These are phyloP conservation scores for Cardamine chenopodiifolia DNA, from an alignment of 345 rosid species.

Conservation along the genomic window DNA sequence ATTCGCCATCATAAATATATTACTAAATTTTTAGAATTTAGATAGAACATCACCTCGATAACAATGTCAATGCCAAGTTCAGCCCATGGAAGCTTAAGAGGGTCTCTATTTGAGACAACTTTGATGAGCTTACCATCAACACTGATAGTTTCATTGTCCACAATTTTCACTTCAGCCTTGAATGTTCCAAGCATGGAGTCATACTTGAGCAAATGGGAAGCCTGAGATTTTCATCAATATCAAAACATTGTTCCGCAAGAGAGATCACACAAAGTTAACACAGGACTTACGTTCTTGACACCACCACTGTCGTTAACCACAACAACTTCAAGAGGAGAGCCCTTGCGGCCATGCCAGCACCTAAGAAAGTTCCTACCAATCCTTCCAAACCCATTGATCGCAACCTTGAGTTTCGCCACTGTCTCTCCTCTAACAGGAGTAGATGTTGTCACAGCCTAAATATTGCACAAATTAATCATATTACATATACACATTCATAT, in stretches of 20 bases:
- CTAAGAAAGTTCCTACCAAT: conserved; percentile 97
- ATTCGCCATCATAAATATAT: neutral
- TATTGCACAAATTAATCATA: conserved; percentile 28
- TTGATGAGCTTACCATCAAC: conserved; percentile 91
- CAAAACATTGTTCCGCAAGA: neutral
- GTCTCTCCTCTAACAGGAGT: conserved; percentile 63
- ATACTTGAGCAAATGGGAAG: conserved; percentile 95
- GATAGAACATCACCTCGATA: conserved; percentile 64
- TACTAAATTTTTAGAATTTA: conserved; percentile 6
- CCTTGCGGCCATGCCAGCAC: conserved; percentile 96
- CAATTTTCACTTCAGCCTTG: conserved; percentile 87
- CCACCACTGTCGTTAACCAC: conserved; percentile 98
- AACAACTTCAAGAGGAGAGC: conserved; percentile 90
- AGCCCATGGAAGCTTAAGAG: conserved; percentile 98
- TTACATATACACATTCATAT: neutral
- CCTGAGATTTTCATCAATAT: conserved; percentile 51
- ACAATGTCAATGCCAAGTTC: conserved; percentile 97
- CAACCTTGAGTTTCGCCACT: conserved; percentile 90
- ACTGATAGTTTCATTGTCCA: conserved; percentile 70
- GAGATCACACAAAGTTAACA: neutral
- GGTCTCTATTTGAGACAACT: conserved; percentile 93
- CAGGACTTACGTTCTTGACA: conserved; percentile 80
- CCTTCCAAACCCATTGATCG: conserved; percentile 95
- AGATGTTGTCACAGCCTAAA: conserved; percentile 53
- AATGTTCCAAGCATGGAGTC: conserved; percentile 96